Base-by-base conservation (phyloP, 2,329 filamentous ascomycete genomes). In the Cytospora piceae region DNA sequence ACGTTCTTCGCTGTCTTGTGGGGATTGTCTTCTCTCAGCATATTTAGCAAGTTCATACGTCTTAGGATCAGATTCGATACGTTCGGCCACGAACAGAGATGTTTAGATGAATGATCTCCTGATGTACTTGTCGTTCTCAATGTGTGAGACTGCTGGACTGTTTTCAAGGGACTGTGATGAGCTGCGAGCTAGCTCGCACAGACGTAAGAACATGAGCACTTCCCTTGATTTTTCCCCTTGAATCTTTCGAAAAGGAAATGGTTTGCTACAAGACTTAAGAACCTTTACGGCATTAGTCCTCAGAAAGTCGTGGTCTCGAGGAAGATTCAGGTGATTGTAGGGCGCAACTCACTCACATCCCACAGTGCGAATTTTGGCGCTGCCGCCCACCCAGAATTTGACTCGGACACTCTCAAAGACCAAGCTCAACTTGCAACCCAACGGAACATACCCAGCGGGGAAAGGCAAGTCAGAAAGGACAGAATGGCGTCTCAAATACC, bases 401-500 rank as follows among this genome's bases (percentile, higher is more conserved):
- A 63, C 61, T 63, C 22, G 42, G 42, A 29, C 31, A 32, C 15
- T 7, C 37, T 17, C 14, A n/a, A 34, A 58, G 24, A 12, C 52
- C 39, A 11, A 39, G 29, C 34, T 37, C 52, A 24, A 29, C 34
- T 24, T 32, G 27, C 39, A 14, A 24, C 17, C 6, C 17, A 22
- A 31, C 42, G 15, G 17, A 20, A 61, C 34, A 39, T 14, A 4
- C 24, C 51, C 6, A 37, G 12, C 49, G 8, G 24, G 29, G 14
- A 27, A 29, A 51, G 31, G 52, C 5, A 12, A 24, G 6, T 3
- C 12, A 20, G 15, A 57, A 31, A 12, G 34, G 14, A 20, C n/a
- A 58, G 34, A 52, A 68, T 68, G 68, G 64, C 61, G 27, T 54
- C 67, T 22, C 66, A 63, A 67, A 83, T 87, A 66, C 90, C 90